Evolutionary conservation across 2,329 filamentous ascomycete species (phyloP).

Genomic region (Colletotrichum sp.): DNA sequence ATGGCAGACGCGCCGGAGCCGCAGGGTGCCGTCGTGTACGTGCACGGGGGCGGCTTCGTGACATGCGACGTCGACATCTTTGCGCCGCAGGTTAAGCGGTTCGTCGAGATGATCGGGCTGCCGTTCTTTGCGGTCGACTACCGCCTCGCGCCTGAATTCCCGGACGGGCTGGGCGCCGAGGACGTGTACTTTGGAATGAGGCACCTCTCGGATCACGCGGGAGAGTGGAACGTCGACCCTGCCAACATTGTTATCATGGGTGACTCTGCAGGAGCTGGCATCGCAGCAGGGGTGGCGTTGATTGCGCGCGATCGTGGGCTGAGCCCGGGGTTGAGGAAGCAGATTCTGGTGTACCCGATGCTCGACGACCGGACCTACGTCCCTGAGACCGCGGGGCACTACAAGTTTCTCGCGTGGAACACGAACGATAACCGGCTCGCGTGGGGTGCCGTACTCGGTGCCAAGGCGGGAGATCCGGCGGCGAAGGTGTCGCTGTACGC

Average conservation of each 20-base stretch:
- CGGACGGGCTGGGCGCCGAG: conserved; percentile 36
- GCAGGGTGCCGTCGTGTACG: conserved; percentile 36
- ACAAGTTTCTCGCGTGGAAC: conserved; percentile 22
- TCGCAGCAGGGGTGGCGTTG: conserved; percentile 34
- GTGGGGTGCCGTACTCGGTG: conserved; percentile 26
- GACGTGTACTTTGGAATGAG: conserved; percentile 37
- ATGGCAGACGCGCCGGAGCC: neutral
- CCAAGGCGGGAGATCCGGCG: conserved; percentile 17
- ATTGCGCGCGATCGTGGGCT: conserved; percentile 37
- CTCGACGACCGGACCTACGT: conserved; percentile 31
- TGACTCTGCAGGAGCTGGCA: conserved; percentile 24
- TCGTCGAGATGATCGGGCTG: conserved; percentile 32
- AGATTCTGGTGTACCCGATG: conserved; percentile 38
- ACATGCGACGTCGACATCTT: conserved; percentile 31
- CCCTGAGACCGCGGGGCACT: neutral
- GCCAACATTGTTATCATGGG: conserved; percentile 25
- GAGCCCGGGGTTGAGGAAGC: conserved; percentile 29
- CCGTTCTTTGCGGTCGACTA: conserved; percentile 44
- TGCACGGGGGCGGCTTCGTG: conserved; percentile 48
- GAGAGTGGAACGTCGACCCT: conserved; percentile 23
- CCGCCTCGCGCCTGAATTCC: conserved; percentile 46
- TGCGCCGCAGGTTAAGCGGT: conserved; percentile 26
- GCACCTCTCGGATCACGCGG: conserved; percentile 27
- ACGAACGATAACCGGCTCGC: conserved; percentile 22
- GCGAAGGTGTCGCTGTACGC: conserved; percentile 24